A percentile compares a stretch with the other conserved stretches of the same genome.
phyloP scores from a whole-genome alignment of 2,329 filamentous ascomycete species.

The Ilyonectria robusta region DNA sequence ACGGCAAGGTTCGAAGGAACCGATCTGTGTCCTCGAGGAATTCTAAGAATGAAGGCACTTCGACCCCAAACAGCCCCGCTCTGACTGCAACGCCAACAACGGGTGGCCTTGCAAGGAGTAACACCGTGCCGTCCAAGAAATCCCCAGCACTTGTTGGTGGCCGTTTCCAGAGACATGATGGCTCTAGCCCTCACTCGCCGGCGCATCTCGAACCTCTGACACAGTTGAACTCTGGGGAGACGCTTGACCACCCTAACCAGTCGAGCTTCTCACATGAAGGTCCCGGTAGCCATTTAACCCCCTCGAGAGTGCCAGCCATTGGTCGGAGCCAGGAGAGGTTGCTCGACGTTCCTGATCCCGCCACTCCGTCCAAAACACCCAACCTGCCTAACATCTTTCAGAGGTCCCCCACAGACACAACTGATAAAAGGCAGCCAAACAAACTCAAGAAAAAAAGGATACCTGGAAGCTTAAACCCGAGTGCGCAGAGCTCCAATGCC shows the following conservation, averaged over 20 bases:
- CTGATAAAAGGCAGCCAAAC: constrained; percentile 82
- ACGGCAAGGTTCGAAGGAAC: constrained; percentile 85
- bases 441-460: constrained; percentile 91
- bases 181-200: constrained; percentile 49
- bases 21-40: constrained; percentile 93
- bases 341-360: constrained; percentile 57
- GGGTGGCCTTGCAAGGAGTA: constrained; percentile 76
- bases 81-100: constrained; percentile 68
- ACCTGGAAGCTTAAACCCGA: constrained; percentile 83
- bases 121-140: constrained; percentile 93
- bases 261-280: constrained; percentile 51
- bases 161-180: constrained; percentile 69
- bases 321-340: constrained; percentile 66
- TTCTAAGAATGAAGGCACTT: constrained; percentile 80
- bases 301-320: constrained; percentile 49
- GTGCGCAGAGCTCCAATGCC: constrained; percentile 90
- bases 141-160: constrained; percentile 79
- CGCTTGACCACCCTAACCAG: constrained; percentile 41
- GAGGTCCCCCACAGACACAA: constrained; percentile 72
- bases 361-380: constrained; percentile 76
- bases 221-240: constrained; percentile 48
- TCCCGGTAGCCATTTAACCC: constrained; percentile 45
- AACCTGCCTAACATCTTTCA: constrained; percentile 80
- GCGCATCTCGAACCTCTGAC: constrained; percentile 57
- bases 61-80: constrained; percentile 77